A percentile compares a stretch with the other conserved stretches of the same genome.
Evolutionary conservation across 164 flowering plant species (phyloP).

Genomic region (Aristolochia californica): DNA sequence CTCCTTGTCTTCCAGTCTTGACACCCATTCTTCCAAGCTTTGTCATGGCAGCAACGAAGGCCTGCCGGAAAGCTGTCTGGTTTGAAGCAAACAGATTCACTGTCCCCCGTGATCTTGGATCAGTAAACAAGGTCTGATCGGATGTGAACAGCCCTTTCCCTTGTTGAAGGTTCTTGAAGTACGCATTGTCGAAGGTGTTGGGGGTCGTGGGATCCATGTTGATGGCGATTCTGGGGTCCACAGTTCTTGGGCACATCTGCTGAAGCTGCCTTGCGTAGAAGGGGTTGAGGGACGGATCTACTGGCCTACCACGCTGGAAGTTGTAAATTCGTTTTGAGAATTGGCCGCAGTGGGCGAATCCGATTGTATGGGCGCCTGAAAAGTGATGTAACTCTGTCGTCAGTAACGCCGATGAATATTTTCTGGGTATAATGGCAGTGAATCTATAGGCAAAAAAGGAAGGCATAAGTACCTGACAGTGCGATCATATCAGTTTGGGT

Average conservation of each 20-base stretch:
- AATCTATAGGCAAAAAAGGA: no score
- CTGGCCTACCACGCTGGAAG: slow-evolving; percentile 9
- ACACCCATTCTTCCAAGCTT: slow-evolving; percentile 40
- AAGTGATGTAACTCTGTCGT: no score
- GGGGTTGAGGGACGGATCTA: slow-evolving; percentile 29
- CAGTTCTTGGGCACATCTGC: slow-evolving; percentile 31
- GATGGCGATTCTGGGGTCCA: slow-evolving; percentile 31
- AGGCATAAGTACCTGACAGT: slow-evolving; percentile 36
- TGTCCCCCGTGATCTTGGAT: slow-evolving; percentile 18
- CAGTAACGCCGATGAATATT: no score
- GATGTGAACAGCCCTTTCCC: slow-evolving; percentile 29
- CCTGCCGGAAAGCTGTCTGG: slow-evolving; percentile 19
- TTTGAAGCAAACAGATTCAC: slow-evolving; percentile 27
- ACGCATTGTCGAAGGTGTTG: slow-evolving; percentile 18
- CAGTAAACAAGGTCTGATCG: slow-evolving; percentile 30
- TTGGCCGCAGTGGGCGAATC: slow-evolving; percentile 37
- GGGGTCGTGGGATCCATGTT: slow-evolving; percentile 36
- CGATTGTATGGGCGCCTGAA: slow-evolving; percentile 34
- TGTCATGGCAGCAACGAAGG: slow-evolving; percentile 34
- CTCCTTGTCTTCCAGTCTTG: slow-evolving; percentile 30
- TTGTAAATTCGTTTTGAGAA: slow-evolving; percentile 33
- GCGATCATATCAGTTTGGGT: slow-evolving; percentile 53
- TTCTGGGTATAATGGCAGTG: no score
- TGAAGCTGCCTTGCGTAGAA: slow-evolving; percentile 25
- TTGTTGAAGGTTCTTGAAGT: slow-evolving; percentile 23